Evolutionary conservation across 768 basidiomycete genomes (phyloP), one percentile per base, ranked within the genome.

Genomic region (Lepiota venenata): DNA sequence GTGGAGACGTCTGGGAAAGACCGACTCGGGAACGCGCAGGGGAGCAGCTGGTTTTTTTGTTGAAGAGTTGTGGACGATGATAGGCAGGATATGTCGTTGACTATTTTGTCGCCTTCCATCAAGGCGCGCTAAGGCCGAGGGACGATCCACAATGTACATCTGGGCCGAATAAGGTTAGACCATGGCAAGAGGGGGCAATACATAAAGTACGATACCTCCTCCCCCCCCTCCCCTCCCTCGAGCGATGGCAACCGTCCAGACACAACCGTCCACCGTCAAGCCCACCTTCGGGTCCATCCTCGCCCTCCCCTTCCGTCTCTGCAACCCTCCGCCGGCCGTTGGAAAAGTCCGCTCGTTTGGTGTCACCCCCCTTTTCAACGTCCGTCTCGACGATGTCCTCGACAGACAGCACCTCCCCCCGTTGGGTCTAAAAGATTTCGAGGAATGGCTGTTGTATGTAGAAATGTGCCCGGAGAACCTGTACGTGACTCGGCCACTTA

Each of bases 391-490:
- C 42, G 90, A 91, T 64, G 79, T 92, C 2, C 74, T 92, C 54
- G 78, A 88, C 46, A 77, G 87, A 57, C 85, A 83, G 53, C 89
- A 92, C 66, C 76, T 92, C 0, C 90, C 90, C 0, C 90, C 90
- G 6, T 78, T 92, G 10, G 84, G 84, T 37, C 72, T 88, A 58
- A 88, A 88, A 65, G 86, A 88, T 67, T 80, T 87, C 51, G 84
- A 85, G 71, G 90, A 92, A 68, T 92, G 88, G 78, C 71, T 91
- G 50, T 74, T 92, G 40, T 90, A 88, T 67, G 87, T 88, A 50
- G 91, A 92, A 60, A 78, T 77, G 52, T 77, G 77, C 44, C 82
- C 87, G 20, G 89, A 91, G 66, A 91, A 91, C 63, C 76, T 92
- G 78, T 85, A 59, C 67, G 81, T 70, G 15, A 21, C 15, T 53